Evolutionary conservation across 139 green algal species (phyloP), one percentile per base, ranked within the genome.

Genomic region (Chlorella sp.): DNA sequence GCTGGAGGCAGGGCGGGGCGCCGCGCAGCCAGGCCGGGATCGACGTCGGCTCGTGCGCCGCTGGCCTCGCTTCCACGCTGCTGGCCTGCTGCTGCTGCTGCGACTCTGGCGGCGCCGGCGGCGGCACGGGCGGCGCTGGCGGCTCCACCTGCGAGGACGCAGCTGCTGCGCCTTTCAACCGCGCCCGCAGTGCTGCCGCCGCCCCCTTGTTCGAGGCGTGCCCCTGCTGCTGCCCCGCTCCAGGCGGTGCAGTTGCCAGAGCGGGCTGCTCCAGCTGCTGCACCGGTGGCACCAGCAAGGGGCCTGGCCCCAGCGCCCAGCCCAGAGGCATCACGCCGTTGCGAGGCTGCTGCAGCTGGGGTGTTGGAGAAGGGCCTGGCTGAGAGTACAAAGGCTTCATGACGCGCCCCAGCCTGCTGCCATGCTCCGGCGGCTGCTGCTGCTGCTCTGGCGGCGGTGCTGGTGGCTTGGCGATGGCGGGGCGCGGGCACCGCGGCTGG

Each of bases 161-260:
- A 29, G 40, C 25, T 42, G 56, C 71, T 77, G 8, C 42, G 12
- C 58, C 71, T 21, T 69, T 50, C 42, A 77, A 58, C 31, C 42
- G 41, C 8, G 58, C 58, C 11, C 27, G 38, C 6, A 77, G 31
- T 4, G 25, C 56, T 9, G 46, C 71, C 2, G 71, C 71, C 31
- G 71, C 71, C 31, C 71, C 41, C 42, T 77, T 77, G 71, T 77
- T 77, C 31, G 29, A 45, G 31, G 53, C 51, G 2, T 27, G 21
- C 50, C 36, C 35, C 67, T 63, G 67, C 67, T 50, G 35, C 35
- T 41, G 36, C 67, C 25, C 23, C 4, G 21, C 9, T 40, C 27
- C 8, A 5, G 53, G 2, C 38, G 12, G 5, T 51, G 29, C 25
- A 27, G 3, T 8, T 31, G 12, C 60, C 12, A 15, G 15, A 17